Base-by-base conservation (phyloP, 2,329 filamentous ascomycete genomes). In the Fusarium sacchari region DNA sequence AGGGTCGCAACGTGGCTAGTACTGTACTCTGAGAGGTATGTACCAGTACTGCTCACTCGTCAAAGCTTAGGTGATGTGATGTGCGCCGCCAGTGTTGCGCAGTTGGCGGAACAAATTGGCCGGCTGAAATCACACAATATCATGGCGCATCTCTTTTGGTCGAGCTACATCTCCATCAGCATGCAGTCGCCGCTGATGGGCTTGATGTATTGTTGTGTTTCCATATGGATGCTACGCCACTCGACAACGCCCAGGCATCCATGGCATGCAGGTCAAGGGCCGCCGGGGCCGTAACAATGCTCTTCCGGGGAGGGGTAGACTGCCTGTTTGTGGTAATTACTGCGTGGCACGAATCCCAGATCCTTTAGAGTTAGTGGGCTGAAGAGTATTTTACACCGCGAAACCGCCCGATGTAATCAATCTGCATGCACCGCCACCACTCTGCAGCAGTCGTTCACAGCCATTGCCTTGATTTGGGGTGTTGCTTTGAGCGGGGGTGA, bases 161-260 rank as follows among this genome's bases (percentile, higher is more conserved):
- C 46, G 8, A 44, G 24, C 24, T 46, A 46, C 43, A 47, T 47
- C 24, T 46, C 26, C 43, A 47, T 47, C n/a, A 36, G 47, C 47
- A 50, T 32, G 49, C 34, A 37, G 34, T 17, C 18, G n/a, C 47
- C 18, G 47, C 30, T 53, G 50, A 60, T 56, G 37, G 37, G 37
- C 37, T 56, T 32, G 37, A 24, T 9, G 47, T 32, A 34, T 26
- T 26, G 26, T 49, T 49, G 43, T 42, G 36, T 36, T 36, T 42
- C 18, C 39, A 32, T n/a, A n/a, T n/a, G n/a, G n/a, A n/a, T 32
- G 47, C 30, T 50, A 62, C 66, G 66, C 64, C 66, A 69, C 64
- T 52, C 34, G n/a, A 5, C 34, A 42, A 46, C 39, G 9, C 61
- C 64, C 37, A 42, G 22, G 37, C 15, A 28, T 34, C 12, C 49